Conservation (phyloP, 306 rosid species). For the Sicyos edulis region DNA sequence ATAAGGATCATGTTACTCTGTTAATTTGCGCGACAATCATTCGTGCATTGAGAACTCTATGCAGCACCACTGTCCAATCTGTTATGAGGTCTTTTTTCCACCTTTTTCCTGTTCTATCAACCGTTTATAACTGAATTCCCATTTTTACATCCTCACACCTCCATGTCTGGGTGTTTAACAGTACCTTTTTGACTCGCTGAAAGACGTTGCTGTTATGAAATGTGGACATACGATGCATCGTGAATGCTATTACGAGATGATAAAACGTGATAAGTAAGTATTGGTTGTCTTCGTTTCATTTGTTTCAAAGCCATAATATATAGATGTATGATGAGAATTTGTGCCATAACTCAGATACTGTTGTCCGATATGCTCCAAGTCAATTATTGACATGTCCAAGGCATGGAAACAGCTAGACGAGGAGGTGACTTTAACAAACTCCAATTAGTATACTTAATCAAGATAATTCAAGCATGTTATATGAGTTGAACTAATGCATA, state of each 20-base stretch:
- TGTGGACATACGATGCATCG: conserved; percentile 95
- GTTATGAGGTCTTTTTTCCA: conserved; percentile 68
- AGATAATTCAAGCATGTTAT: conserved; percentile 3
- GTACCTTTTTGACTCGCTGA: conserved; percentile 86
- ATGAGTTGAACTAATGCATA: not conserved
- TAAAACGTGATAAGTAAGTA: conserved; percentile 66
- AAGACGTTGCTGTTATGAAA: conserved; percentile 75
- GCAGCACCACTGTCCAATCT: conserved; percentile 94
- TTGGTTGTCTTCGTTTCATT: not conserved
- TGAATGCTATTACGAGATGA: conserved; percentile 77
- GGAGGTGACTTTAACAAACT: conserved; percentile 49
- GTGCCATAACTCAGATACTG: conserved; percentile 46
- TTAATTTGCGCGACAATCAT: conserved; percentile 68
- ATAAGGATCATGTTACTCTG: conserved; percentile 78
- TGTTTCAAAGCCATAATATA: not conserved
- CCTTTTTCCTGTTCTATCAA: conserved; percentile 14
- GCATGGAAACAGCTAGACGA: conserved; percentile 84
- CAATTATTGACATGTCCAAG: conserved; percentile 75
- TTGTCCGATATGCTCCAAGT: conserved; percentile 90
- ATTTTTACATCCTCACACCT: conserved; percentile 14
- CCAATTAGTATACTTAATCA: not conserved
- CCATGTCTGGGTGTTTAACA: conserved; percentile 27
- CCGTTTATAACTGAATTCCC: not conserved
- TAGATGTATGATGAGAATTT: conserved; percentile 20
- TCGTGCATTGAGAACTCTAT: conserved; percentile 89